Percentiles rank a stretch among this genome's conserved stretches.
Evolutionary conservation across 192 early-diverging fungal species (phyloP).

Genomic region (Backusella psychrophila): DNA sequence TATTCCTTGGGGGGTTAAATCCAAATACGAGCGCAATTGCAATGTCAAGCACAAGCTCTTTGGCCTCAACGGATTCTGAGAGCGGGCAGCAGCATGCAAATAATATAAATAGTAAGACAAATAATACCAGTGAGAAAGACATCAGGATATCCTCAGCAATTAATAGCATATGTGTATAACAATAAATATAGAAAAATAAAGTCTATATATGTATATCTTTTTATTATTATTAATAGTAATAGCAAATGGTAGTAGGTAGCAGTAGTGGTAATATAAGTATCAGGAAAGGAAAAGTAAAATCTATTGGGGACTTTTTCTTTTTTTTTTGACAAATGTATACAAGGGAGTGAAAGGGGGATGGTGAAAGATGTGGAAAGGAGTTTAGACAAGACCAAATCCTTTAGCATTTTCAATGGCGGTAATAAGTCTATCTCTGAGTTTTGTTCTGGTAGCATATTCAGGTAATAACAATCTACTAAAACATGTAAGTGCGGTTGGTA

Average conservation of each 20-base stretch:
- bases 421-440: constrained; percentile 68
- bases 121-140: not conserved
- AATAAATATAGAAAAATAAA: not conserved
- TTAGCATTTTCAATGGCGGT: constrained; percentile 90
- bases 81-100: not conserved
- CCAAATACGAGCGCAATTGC: not conserved
- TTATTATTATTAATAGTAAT: not conserved
- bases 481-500: constrained; percentile 90
- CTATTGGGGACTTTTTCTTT: not conserved
- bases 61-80: not conserved
- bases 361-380: not conserved
- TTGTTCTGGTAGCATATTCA: constrained; percentile 70
- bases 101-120: not conserved
- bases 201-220: not conserved
- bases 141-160: not conserved
- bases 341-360: not conserved
- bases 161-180: not conserved
- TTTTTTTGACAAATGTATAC: not conserved
- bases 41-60: not conserved
- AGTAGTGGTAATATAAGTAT: not conserved
- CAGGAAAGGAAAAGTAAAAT: not conserved
- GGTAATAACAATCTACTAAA: constrained; percentile 89
- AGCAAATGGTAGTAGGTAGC: not conserved
- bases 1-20: constrained; percentile 5
- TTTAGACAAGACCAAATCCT: constrained; percentile 89